Evolutionary conservation across 345 rosid genomes (phyloP).

Genomic region (Citrus reticulata): DNA sequence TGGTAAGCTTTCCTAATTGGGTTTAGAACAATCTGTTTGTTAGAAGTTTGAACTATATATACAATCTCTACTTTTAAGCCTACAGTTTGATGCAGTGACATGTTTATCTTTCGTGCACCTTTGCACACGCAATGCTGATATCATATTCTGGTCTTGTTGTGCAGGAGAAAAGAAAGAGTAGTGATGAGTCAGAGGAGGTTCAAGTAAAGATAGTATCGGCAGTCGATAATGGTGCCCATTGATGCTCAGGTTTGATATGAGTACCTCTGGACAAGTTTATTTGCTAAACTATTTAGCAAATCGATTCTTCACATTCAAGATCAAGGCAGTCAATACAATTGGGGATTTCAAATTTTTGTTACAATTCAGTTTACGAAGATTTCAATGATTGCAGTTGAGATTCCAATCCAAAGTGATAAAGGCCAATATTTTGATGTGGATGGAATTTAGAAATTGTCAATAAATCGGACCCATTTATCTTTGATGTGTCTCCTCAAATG

Average conservation of each 20-base stretch:
- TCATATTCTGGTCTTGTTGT: not conserved
- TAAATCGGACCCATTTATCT: not conserved
- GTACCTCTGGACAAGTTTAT: not conserved
- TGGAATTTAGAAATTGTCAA: not conserved
- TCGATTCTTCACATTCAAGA: not conserved
- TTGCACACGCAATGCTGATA: not conserved
- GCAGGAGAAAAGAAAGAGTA: not conserved
- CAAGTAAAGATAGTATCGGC: slow-evolving; percentile 1
- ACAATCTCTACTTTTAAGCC: too few relatives aligned
- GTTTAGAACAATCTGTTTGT: too few relatives aligned
- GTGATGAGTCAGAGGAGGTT: slow-evolving; percentile 1
- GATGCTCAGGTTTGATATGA: not conserved
- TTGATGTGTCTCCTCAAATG: not conserved
- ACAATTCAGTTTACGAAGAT: not conserved
- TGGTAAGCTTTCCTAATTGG: too few relatives aligned
- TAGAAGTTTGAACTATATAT: too few relatives aligned
- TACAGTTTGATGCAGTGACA: too few relatives aligned
- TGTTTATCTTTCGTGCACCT: too few relatives aligned
- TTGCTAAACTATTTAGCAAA: too few relatives aligned
- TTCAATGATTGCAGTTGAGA: not conserved
- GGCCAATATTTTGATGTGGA: not conserved
- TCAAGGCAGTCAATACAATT: not conserved
- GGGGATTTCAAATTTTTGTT: not conserved
- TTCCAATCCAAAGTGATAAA: not conserved
- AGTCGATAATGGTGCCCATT: not conserved